Base-by-base conservation (phyloP, 2,329 filamentous ascomycete species). In the Fusarium tuaranense region DNA sequence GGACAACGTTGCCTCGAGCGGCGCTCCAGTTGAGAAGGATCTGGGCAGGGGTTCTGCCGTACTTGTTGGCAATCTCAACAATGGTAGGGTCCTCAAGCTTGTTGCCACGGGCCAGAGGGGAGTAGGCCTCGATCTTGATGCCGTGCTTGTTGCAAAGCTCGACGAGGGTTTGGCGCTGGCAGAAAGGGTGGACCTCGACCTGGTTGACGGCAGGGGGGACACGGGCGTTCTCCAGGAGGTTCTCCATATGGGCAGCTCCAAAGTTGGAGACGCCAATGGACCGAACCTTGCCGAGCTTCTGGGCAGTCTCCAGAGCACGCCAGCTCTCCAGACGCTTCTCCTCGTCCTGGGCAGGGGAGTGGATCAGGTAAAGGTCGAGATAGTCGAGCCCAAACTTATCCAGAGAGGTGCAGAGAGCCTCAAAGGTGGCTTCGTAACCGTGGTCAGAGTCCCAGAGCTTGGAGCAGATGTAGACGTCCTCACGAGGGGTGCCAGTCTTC, bases 231-330 rank as follows among this genome's bases (percentile, higher is more conserved):
- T 87, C 77, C 2, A 92, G 82, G 39, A 91, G 83, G 30, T 83
- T 79, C 81, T 90, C 86, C 22, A 92, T 81, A 76, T 92, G 84
- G n/a, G 82, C 79, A 53, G 93, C 89, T 0, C 94, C 94, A 80
- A 93, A 95, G 86, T 96, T 96, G 78, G 91, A 93, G 32, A 96
- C 91, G 57, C 94, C 94, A 76, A 96, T 94, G 63, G 91, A 90
- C 72, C 85, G 87, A 66, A 91, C 91, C 78, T 90, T 90, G 75
- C 92, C 92, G 2, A 89, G 87, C 39, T 87, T 87, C 80, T 91
- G 87, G 86, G 95, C 91, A 20, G 89, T 90, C 80, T 92, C 90
- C 72, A 91, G 82, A 63, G 94, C 94, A 73, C 86, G 88, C 94
- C 94, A 97, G 80, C 92, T 94, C 67, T 93, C 91, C 57, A 93